A percentile compares a stretch with the other conserved stretches of the same genome.
Conservation (phyloP, 129 eudicot species). For the Centella asiatica region DNA sequence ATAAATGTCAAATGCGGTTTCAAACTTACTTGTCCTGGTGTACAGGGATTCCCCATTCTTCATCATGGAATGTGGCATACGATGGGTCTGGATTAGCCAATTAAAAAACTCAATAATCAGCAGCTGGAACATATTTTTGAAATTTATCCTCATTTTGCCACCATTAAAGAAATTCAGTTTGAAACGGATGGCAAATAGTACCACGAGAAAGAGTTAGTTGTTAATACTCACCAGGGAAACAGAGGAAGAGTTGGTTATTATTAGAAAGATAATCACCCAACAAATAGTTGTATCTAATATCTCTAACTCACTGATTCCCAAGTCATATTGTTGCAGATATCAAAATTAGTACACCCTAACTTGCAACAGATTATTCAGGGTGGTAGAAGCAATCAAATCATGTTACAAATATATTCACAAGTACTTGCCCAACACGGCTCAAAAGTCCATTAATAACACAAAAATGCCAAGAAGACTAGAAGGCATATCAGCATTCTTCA, state of each 20-base stretch:
- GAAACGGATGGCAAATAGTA: not conserved
- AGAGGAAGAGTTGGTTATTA: no score
- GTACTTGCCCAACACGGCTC: not conserved
- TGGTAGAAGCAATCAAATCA: no score
- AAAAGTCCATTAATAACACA: not conserved
- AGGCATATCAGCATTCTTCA: not conserved
- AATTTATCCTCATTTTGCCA: not conserved
- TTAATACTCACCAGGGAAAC: no score
- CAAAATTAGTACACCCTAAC: not conserved
- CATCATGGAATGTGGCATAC: conserved; percentile 51
- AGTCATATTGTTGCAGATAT: not conserved
- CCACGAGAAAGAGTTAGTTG: not conserved
- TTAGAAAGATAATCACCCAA: no score
- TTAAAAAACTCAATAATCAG: conserved; percentile 17
- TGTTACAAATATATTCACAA: no score
- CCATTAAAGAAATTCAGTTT: not conserved
- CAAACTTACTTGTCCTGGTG: conserved; percentile 65
- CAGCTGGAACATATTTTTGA: not conserved
- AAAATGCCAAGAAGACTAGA: not conserved
- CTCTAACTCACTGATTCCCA: not conserved
- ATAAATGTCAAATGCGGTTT: conserved; percentile 7
- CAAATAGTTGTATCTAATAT: no score
- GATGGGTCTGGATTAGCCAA: conserved; percentile 32
- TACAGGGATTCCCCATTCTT: conserved; percentile 76
- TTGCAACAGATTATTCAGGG: not conserved